phyloP scores from a whole-genome alignment of 2,329 filamentous ascomycete species.

The Phyllosticta citrichinensis region DNA sequence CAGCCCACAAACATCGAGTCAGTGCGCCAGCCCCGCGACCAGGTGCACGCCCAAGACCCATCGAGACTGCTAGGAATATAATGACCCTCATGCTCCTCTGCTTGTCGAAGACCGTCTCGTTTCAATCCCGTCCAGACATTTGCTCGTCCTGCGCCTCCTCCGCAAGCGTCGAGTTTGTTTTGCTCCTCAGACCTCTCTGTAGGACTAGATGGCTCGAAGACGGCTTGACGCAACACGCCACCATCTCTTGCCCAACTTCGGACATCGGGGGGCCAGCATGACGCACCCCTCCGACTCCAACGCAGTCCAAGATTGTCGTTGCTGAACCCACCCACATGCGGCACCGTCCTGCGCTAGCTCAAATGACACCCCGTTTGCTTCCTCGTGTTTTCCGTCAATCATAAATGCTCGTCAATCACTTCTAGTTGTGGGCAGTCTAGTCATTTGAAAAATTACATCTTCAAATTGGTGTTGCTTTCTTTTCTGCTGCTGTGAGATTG shows the following conservation, averaged over 20 bases:
- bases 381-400: background rate
- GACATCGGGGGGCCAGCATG: background rate
- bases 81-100: too few species aligned
- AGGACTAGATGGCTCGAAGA: background rate
- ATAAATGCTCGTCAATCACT: background rate
- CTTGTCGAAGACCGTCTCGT: too few species aligned
- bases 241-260: background rate
- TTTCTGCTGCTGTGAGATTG: background rate
- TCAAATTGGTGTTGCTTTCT: background rate
- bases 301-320: background rate
- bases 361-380: background rate
- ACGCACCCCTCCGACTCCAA: background rate
- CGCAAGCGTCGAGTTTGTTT: background rate
- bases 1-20: background rate
- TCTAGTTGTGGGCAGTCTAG: background rate
- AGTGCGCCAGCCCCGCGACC: background rate
- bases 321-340: background rate
- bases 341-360: background rate
- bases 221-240: background rate
- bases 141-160: background rate
- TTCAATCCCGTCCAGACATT: background rate
- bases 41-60: background rate
- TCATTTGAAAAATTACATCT: background rate
- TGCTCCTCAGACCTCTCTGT: too few species aligned
- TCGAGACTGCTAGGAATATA: background rate